A percentile compares a stretch with the other conserved stretches of the same genome.
phyloP scores from a whole-genome alignment of 78 protist species.

The Monosiga brevicollis region DNA sequence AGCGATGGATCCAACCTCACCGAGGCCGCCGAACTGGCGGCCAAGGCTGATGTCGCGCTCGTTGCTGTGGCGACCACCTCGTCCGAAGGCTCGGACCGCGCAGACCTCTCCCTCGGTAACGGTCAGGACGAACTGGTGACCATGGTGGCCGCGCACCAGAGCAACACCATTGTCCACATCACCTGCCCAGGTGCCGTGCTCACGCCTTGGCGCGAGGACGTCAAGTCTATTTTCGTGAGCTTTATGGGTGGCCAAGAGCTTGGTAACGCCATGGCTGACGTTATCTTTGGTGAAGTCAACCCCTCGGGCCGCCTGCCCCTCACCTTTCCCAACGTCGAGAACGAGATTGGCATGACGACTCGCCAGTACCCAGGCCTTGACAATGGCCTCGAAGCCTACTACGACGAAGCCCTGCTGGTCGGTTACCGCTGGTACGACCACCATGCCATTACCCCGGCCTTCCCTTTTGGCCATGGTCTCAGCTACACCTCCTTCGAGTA shows the following conservation, averaged over 20 bases:
- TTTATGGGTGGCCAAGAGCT: conserved; percentile 45
- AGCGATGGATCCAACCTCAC: background rate
- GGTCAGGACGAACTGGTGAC: conserved; percentile 8
- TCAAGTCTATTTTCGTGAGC: background rate
- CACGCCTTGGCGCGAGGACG: conserved; percentile 29
- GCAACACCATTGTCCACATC: conserved; percentile 2
- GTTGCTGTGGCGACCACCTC: conserved; percentile 8
- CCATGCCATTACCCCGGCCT: conserved; percentile 21
- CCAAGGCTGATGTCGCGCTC: conserved; percentile 24
- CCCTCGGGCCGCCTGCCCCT: conserved; percentile 48
- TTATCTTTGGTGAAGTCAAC: conserved; percentile 37
- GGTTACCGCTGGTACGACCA: conserved; percentile 57
- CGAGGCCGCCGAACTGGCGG: background rate
- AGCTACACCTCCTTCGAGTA: conserved; percentile 27
- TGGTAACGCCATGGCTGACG: conserved; percentile 31
- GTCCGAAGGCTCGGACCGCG: conserved; percentile 38
- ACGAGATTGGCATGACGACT: conserved; percentile 8
- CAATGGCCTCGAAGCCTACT: background rate
- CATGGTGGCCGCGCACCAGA: background rate
- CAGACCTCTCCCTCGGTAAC: conserved; percentile 3
- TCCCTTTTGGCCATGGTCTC: conserved; percentile 60
- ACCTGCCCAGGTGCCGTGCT: conserved; percentile 36
- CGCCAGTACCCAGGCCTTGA: conserved; percentile 40
- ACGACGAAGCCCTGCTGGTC: conserved; percentile 39
- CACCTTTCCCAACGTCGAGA: conserved; percentile 20